Evolutionary conservation across 75 land plant genomes (phyloP), one percentile per base, ranked within the genome.

Genomic region (Selaginella moellendorffii): DNA sequence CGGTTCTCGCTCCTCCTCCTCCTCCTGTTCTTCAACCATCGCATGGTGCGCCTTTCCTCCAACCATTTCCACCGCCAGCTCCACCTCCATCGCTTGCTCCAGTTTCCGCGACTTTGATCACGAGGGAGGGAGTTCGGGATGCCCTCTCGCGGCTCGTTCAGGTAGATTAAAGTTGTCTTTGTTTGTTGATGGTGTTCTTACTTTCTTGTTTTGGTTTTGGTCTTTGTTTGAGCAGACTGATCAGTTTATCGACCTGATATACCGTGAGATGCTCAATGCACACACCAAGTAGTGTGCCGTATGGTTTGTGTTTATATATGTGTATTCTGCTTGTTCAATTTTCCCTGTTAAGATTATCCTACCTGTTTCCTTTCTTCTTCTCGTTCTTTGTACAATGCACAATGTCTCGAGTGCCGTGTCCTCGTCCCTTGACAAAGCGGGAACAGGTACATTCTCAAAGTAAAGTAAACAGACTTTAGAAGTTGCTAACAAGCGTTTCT

Each of bases 51-150:
- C 88, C 97, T 29, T 54, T 84, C 65, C 81, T 84, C 61, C 92
- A 84, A 54, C 97, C 92, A 20, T 87, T 87, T 66, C 97, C 92
- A 26, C 97, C 97, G 12, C 92, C 97, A 0, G 70, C 75, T 54
- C 97, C 97, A 53, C 74, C 92, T 28, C 76, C 79, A 8, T 86
- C 85, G 46, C 83, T 90, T 28, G 72, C 88, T 59, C 76, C 82
- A 26, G 8, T 70, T 28, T 63, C 83, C 25, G 76, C 61, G 18
- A 24, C 52, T 53, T 23, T 52, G 31, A 77, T 87, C 28, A 76
- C 66, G 26, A 80, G 82, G 54, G 92, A 87, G 23, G 86, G 84
- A 60, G 77, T 91, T 23, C 85, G 81, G 19, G 88, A 87, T 73
- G 92, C 93, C 12, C 79, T 91, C 27, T 21, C 68, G 62, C 80